Percentiles rank a stretch among this genome's conserved stretches.
Evolutionary conservation across 2,329 filamentous ascomycete species (phyloP).

Genomic region (Aspergillus intermedius): DNA sequence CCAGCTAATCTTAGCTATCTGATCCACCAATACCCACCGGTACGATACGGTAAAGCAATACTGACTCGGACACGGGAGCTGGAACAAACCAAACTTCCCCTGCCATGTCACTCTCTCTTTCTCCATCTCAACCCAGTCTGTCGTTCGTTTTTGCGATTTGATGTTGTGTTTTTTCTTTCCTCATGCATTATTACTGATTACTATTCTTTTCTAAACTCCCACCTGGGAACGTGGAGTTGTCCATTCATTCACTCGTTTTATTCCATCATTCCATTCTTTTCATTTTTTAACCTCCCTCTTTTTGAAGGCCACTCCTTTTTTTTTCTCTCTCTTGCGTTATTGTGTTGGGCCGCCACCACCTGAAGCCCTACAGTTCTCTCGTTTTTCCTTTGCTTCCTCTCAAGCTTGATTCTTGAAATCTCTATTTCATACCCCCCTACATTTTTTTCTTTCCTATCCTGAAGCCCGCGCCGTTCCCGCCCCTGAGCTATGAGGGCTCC

Average conservation of each 20-base stretch:
- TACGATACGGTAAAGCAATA: too few relatives aligned
- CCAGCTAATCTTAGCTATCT: too few relatives aligned
- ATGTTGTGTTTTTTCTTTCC: constrained; percentile 10
- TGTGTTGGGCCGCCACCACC: too few relatives aligned
- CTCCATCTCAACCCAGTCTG: constrained; percentile 19
- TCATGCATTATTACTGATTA: neutral
- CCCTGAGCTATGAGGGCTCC: constrained; percentile 37
- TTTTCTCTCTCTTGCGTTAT: neutral
- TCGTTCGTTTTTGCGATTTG: constrained; percentile 7
- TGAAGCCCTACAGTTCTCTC: too few relatives aligned
- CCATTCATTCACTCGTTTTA: constrained; percentile 8
- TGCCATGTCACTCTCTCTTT: constrained; percentile 22
- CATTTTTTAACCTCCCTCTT: constrained; percentile 8
- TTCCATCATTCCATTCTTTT: constrained; percentile 9
- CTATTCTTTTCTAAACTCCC: neutral
- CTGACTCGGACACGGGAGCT: too few relatives aligned
- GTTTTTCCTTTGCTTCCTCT: too few relatives aligned
- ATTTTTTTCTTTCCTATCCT: too few relatives aligned
- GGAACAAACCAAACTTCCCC: constrained; percentile 3
- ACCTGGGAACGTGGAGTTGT: neutral
- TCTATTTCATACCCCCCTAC: too few relatives aligned
- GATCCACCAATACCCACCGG: too few relatives aligned
- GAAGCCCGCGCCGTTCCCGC: constrained; percentile 24
- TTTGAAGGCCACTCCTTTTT: constrained; percentile 13
- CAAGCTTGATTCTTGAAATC: too few relatives aligned